Evolutionary conservation across 2,329 filamentous ascomycete genomes (phyloP), one percentile per base, ranked within the genome.

Genomic region (Fusarium haematococcum): DNA sequence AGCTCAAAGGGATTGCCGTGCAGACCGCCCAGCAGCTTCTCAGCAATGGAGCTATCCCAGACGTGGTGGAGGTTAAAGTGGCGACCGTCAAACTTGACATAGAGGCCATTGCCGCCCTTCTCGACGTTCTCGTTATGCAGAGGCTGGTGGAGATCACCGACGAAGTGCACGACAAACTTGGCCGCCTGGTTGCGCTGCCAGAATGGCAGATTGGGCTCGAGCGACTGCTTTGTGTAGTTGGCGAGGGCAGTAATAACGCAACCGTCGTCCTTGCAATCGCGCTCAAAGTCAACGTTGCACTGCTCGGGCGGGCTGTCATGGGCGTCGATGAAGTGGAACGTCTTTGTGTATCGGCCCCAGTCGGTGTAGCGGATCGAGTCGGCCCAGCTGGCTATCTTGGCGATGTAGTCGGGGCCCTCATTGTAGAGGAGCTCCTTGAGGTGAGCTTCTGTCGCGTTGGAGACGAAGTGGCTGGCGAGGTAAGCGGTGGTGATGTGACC

Each of bases 41-140:
- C 91, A 1, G 90, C 87, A 71, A 94, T 94, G 74, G 88, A 89
- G 63, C 88, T 90, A 79, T 95, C 93, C 93, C 93, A 95, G 18
- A 94, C 89, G 67, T 92, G 88, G 78, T 95, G 93, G 48, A 95
- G 86, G 79, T 95, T 95, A 65, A 89, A 86, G 32, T 85, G 81
- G 33, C 82, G 80, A 4, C 86, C 87, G 30, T 90, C 85, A 83
- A 91, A 95, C 18, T 83, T 84, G 2, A 95, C 92, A 16, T 85
- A 81, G 75, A 95, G 92, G 13, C 88, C 87, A 75, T 95, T 95
- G 1, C 93, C 93, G 63, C 93, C 93, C 25, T 87, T 83, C 3
- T 87, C 85, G 8, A 92, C 88, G 65, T 91, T 86, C 81, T 93
- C 91, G 63, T 88, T 89, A 80, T 93, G 91, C 67, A 93, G 84